Conservation (phyloP, 2,329 filamentous ascomycete genomes). For the Aspergillus carbonarius region DNA sequence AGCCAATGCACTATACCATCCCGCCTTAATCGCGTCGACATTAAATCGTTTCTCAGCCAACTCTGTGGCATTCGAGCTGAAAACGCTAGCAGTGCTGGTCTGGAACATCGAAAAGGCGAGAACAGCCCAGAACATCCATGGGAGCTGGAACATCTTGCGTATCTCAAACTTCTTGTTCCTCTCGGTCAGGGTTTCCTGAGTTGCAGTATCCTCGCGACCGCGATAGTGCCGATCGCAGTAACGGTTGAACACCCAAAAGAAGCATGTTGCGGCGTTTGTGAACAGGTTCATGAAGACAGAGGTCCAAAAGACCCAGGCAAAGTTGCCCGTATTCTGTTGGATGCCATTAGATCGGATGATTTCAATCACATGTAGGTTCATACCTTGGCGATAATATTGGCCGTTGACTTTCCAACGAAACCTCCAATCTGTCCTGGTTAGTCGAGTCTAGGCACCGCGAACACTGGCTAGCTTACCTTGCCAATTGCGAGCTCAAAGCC, state of each 20-base stretch:
- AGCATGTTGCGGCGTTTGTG: conserved; percentile 55
- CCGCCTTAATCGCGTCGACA: conserved; percentile 54
- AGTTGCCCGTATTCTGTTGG: conserved; percentile 54
- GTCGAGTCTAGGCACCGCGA: neutral
- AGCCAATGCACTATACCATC: conserved; percentile 60
- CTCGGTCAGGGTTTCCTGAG: conserved; percentile 60
- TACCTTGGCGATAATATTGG: conserved; percentile 57
- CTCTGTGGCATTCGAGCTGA: conserved; percentile 60
- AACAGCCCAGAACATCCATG: conserved; percentile 61
- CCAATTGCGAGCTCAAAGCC: conserved; percentile 61
- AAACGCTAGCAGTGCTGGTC: conserved; percentile 57
- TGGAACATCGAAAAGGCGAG: conserved; percentile 59
- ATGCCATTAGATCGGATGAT: neutral
- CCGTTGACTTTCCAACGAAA: conserved; percentile 60
- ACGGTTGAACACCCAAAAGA: conserved; percentile 58
- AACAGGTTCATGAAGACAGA: conserved; percentile 66
- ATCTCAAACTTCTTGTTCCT: conserved; percentile 59
- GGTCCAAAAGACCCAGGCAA: conserved; percentile 63
- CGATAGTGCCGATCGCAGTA: conserved; percentile 51
- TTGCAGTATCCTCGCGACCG: conserved; percentile 54
- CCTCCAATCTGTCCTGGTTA: conserved; percentile 47
- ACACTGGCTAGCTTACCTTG: conserved; percentile 36
- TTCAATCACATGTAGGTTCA: neutral
- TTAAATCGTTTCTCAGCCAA: conserved; percentile 61
- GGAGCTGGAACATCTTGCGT: conserved; percentile 56